Conservation (phyloP, 192 early-diverging fungal species). For the Coemansia sp. region DNA sequence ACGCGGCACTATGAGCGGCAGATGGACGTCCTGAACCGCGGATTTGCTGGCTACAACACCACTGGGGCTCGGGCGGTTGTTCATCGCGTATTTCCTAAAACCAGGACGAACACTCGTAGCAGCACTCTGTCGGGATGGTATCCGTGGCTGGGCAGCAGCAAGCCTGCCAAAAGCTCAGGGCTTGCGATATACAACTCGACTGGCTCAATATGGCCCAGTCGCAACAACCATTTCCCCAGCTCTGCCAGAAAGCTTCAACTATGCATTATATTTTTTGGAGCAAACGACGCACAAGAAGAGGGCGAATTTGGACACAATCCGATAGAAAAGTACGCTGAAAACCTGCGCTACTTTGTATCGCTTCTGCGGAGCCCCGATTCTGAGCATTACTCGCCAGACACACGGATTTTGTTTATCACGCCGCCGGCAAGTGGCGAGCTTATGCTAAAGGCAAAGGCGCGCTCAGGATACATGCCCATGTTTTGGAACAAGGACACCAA, state of each 20-base stretch:
- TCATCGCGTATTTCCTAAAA: slow-evolving; percentile 56
- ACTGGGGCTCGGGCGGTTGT: slow-evolving; percentile 60
- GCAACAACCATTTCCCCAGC: neutral
- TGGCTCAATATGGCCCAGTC: slow-evolving; percentile 1
- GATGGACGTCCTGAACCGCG: slow-evolving; percentile 74
- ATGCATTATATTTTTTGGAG: slow-evolving; percentile 67
- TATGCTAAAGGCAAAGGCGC: slow-evolving; percentile 13
- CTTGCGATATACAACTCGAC: neutral
- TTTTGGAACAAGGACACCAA: slow-evolving; percentile 10
- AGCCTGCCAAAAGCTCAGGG: neutral
- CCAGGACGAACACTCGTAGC: neutral
- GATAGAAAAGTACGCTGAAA: slow-evolving; percentile 55
- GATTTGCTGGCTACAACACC: slow-evolving; percentile 77
- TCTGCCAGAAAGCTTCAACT: neutral
- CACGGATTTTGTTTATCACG: slow-evolving; percentile 65
- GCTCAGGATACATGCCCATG: slow-evolving; percentile 8
- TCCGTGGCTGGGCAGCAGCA: neutral
- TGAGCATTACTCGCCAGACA: slow-evolving; percentile 58
- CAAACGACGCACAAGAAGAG: slow-evolving; percentile 69
- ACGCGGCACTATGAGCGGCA: slow-evolving; percentile 65
- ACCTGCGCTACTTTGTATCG: slow-evolving; percentile 61
- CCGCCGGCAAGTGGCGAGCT: slow-evolving; percentile 66
- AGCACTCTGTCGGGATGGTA: neutral
- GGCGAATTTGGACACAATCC: slow-evolving; percentile 57
- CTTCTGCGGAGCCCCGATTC: slow-evolving; percentile 58